These are phyloP conservation scores for Phialemoniopsis sp. DNA, from an alignment of 2,329 filamentous ascomycete genomes.

Conservation along the genomic window DNA sequence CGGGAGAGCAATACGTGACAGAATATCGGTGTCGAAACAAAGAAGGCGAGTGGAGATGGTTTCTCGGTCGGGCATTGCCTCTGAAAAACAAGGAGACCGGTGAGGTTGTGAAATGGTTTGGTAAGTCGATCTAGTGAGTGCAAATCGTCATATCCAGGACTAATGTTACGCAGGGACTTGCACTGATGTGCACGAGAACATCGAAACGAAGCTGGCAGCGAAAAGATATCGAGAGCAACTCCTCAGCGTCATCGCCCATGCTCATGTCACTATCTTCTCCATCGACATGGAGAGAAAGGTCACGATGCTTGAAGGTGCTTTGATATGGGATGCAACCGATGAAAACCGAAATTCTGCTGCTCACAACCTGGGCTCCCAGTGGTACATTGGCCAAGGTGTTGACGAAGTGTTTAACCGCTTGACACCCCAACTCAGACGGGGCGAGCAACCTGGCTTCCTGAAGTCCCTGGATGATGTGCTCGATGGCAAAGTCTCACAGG, in stretches of 20 bases:
- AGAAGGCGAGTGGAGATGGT: slow-evolving; percentile 74
- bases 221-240: slow-evolving; percentile 67
- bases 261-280: slow-evolving; percentile 72
- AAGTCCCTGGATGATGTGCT: slow-evolving; percentile 61
- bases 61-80: slow-evolving; percentile 68
- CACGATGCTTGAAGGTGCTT: slow-evolving; percentile 66
- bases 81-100: slow-evolving; percentile 62
- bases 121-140: slow-evolving; percentile 24
- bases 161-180: slow-evolving; percentile 51
- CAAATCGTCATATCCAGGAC: background rate
- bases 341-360: slow-evolving; percentile 23
- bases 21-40: slow-evolving; percentile 67
- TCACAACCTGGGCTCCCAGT: slow-evolving; percentile 33
- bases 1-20: slow-evolving; percentile 63
- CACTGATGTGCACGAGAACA: slow-evolving; percentile 73
- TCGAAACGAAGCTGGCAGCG: slow-evolving; percentile 63
- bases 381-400: slow-evolving; percentile 57
- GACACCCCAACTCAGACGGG: slow-evolving; percentile 34
- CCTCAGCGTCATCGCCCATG: slow-evolving; percentile 68
- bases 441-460: slow-evolving; percentile 44
- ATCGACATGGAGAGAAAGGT: slow-evolving; percentile 59
- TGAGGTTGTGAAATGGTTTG: slow-evolving; percentile 74
- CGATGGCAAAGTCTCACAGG: slow-evolving; percentile 52
- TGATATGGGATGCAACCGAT: slow-evolving; percentile 44
- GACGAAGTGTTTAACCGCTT: slow-evolving; percentile 58